phyloP scores from a whole-genome alignment of 2,329 filamentous ascomycete genomes.

The Cercospora berteroae region DNA sequence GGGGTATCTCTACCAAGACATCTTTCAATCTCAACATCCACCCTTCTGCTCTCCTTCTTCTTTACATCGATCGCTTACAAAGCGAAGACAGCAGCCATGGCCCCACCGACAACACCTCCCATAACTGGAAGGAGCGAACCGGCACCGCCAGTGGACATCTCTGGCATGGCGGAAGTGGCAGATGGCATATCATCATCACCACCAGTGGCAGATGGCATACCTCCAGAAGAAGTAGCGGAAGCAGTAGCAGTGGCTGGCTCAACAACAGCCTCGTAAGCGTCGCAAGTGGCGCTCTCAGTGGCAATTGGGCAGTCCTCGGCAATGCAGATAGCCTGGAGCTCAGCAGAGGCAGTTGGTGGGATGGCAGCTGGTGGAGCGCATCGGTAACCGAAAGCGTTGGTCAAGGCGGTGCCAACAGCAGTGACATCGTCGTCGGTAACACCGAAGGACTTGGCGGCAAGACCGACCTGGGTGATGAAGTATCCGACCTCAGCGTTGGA shows the following conservation, averaged over 20 bases:
- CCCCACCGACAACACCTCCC: conserved; percentile 9
- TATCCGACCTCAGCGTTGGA: conserved; percentile 53
- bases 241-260: conserved; percentile 10
- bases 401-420: conserved; percentile 51
- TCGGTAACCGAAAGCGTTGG: conserved; percentile 51
- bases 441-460: conserved; percentile 59
- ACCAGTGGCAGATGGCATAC: conserved; percentile 10
- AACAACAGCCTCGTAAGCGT: conserved; percentile 4
- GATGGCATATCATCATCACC: no score
- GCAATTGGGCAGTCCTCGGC: conserved; percentile 28
- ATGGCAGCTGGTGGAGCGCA: conserved; percentile 51
- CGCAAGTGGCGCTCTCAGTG: conserved; percentile 3
- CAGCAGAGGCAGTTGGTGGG: conserved; percentile 46
- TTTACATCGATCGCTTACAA: conserved; percentile 8
- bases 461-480: conserved; percentile 59
- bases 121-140: conserved; percentile 8
- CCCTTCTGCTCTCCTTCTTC: not conserved
- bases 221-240: no score
- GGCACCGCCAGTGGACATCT: conserved; percentile 19
- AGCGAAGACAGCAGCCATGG: conserved; percentile 15
- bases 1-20: conserved; percentile 6
- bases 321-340: conserved; percentile 59
- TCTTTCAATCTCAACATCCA: not conserved
- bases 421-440: conserved; percentile 55
- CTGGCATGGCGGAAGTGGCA: conserved; percentile 1